Conservation (phyloP, 306 rosid genomes). For the Ormosia semicastrata region DNA sequence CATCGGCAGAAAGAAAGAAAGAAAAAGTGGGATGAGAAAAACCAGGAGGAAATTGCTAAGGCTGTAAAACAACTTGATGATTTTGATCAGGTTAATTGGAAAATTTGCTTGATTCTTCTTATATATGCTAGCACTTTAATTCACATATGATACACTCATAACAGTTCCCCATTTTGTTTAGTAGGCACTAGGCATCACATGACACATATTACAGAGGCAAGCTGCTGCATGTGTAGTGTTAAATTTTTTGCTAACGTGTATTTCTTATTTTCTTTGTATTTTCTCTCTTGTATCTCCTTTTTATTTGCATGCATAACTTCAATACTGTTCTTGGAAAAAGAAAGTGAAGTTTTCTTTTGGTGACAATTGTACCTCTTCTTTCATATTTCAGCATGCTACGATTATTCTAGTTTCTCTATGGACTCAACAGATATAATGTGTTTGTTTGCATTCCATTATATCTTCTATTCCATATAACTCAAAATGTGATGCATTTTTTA, state of each 20-base stretch:
- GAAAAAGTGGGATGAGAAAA: conserved; percentile 84
- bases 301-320: conserved; percentile 6
- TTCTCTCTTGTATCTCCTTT: conserved; percentile 2
- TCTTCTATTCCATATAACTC: conserved; percentile 9
- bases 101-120: conserved; percentile 18
- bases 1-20: conserved; percentile 71
- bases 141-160: not conserved
- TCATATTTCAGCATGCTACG: not conserved
- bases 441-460: conserved; percentile 19
- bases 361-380: conserved; percentile 1
- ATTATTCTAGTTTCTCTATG: not conserved
- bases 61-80: conserved; percentile 73
- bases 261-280: not conserved
- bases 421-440: not conserved
- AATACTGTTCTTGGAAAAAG: not conserved
- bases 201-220: not conserved
- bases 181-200: not conserved
- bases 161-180: conserved; percentile 1
- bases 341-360: conserved; percentile 9
- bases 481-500: conserved; percentile 38
- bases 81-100: conserved; percentile 79
- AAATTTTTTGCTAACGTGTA: not conserved
- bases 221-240: conserved; percentile 22
- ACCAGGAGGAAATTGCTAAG: conserved; percentile 88
- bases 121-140: not conserved